A percentile compares a stretch with the other conserved stretches of the same genome.
Evolutionary conservation across 2,329 filamentous ascomycete species (phyloP).

Genomic region (Cryphonectria radicalis): DNA sequence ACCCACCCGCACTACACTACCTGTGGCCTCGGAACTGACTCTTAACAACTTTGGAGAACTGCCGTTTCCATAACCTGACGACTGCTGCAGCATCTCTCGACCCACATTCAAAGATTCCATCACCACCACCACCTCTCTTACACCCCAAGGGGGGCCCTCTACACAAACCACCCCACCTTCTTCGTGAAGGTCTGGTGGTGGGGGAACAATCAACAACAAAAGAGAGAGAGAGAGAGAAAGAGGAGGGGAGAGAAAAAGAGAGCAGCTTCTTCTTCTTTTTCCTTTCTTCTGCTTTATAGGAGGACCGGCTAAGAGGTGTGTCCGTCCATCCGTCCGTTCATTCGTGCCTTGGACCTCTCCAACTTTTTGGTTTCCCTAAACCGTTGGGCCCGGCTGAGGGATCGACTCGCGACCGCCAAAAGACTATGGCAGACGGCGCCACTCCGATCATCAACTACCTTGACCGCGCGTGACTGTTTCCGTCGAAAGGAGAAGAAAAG

Average conservation of each 20-base stretch:
- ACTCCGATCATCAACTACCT: not conserved
- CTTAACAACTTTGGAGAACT: conserved; percentile 3
- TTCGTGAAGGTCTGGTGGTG: conserved; percentile 26
- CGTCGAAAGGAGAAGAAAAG: not conserved
- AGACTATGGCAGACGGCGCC: conserved; percentile 9
- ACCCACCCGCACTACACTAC: too few relatives aligned
- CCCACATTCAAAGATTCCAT: conserved; percentile 30
- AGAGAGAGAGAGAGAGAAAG: not conserved
- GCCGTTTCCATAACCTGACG: conserved; percentile 9
- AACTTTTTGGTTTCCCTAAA: not conserved
- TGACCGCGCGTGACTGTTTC: not conserved
- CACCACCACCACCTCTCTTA: conserved; percentile 13
- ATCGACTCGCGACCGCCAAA: conserved; percentile 12
- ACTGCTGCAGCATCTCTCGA: conserved; percentile 19
- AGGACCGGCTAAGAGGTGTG: not conserved
- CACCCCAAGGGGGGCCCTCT: conserved; percentile 1
- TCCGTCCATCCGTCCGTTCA: not conserved
- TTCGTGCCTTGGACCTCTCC: not conserved
- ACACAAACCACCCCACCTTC: conserved; percentile 25
- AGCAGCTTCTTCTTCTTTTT: not conserved
- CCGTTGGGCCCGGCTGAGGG: not conserved
- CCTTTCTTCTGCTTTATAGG: not conserved
- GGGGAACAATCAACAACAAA: conserved; percentile 4
- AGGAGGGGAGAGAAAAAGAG: not conserved
- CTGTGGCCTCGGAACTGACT: not conserved